Percentiles rank a stretch among this genome's conserved stretches.
Conservation (phyloP, 1,284 basidiomycete genomes). For the Athelia psychrophila region DNA sequence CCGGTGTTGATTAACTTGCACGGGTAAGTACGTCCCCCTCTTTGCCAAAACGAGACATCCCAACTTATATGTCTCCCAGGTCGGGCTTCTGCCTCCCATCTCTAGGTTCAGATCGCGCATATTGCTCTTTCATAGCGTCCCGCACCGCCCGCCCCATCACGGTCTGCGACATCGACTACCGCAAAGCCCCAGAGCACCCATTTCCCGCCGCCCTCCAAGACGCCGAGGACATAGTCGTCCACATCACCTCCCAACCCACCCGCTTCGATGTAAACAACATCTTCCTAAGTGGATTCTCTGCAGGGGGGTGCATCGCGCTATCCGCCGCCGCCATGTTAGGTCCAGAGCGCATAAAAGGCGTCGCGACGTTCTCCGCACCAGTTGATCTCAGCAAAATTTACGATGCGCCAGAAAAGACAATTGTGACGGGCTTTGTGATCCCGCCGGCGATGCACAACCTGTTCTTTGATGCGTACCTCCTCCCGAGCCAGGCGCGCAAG, state of each 20-base stretch:
- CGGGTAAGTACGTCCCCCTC: background rate
- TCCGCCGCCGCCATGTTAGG: background rate
- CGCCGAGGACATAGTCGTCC: background rate
- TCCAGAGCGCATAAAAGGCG: background rate
- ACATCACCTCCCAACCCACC: background rate
- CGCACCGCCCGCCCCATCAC: too few relatives aligned
- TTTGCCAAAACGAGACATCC: too few relatives aligned
- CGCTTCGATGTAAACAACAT: background rate
- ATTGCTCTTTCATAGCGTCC: too few relatives aligned
- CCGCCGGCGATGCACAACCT: background rate
- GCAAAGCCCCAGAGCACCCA: background rate
- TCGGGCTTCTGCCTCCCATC: too few relatives aligned
- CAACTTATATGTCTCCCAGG: too few relatives aligned
- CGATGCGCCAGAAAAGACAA: background rate
- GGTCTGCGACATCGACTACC: background rate
- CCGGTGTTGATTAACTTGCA: background rate
- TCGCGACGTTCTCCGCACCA: background rate
- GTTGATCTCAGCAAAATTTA: background rate
- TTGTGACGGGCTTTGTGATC: background rate
- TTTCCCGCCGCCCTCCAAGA: slow-evolving; percentile 1
- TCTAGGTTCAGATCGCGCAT: too few relatives aligned
- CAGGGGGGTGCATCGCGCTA: background rate
- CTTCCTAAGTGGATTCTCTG: background rate
- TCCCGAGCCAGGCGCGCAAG: background rate
- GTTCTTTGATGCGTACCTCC: background rate